Evolutionary conservation across 148 eudicot genomes (phyloP).

Genomic region (Persicaria tinctoria): DNA sequence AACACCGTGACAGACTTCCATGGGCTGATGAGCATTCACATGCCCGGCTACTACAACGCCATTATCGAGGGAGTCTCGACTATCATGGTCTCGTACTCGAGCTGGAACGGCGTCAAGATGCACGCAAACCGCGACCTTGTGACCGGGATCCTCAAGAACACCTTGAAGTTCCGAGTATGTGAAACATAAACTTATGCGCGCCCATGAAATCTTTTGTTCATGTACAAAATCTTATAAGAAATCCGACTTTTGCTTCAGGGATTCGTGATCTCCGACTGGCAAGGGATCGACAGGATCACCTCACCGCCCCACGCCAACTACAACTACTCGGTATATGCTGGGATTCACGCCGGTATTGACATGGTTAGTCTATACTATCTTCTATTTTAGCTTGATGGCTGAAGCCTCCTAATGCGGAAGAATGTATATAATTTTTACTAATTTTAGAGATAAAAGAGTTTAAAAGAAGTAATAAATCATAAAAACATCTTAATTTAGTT

Average conservation of each 20-base stretch:
- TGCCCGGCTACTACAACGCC: conserved; percentile 34
- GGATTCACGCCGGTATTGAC: conserved; percentile 34
- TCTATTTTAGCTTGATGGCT: neutral
- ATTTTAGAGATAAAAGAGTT: too few species aligned
- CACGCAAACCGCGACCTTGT: conserved; percentile 31
- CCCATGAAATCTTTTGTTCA: neutral
- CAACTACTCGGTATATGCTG: conserved; percentile 23
- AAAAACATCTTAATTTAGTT: too few species aligned
- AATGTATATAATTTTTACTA: too few species aligned
- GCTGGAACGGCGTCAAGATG: conserved; percentile 47
- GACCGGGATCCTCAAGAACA: conserved; percentile 29
- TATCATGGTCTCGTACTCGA: conserved; percentile 36
- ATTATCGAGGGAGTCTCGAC: conserved; percentile 31
- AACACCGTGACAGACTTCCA: conserved; percentile 23
- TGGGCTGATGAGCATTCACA: conserved; percentile 31
- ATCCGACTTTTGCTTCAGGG: conserved; percentile 17
- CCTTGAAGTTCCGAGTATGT: conserved; percentile 25
- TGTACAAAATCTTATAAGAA: neutral
- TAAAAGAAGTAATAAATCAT: too few species aligned
- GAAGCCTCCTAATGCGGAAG: too few species aligned
- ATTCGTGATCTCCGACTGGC: conserved; percentile 34
- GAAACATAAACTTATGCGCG: too few species aligned
- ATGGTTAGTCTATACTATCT: conserved; percentile 23
- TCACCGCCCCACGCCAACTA: conserved; percentile 32
- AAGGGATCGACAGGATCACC: conserved; percentile 33